phyloP scores from a whole-genome alignment of 768 basidiomycete species.

The Panaeolus papilionaceus region DNA sequence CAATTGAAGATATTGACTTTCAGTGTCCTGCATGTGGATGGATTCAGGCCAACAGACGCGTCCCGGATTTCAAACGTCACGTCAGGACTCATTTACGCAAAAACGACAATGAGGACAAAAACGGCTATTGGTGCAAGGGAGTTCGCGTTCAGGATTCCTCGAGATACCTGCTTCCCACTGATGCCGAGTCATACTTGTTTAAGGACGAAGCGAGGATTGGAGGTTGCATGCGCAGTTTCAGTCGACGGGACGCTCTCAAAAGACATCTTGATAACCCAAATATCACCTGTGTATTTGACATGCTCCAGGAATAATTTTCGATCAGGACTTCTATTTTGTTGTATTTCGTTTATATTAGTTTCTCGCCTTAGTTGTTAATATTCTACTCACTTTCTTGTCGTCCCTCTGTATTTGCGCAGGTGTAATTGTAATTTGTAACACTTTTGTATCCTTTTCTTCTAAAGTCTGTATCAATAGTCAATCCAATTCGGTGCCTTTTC shows the following conservation, averaged over 20 bases:
- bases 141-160: slow-evolving; percentile 33
- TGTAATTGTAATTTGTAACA: slow-evolving; percentile 17
- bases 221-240: slow-evolving; percentile 49
- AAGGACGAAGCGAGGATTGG: slow-evolving; percentile 41
- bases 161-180: slow-evolving; percentile 23
- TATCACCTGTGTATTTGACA: slow-evolving; percentile 31
- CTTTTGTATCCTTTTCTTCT: slow-evolving; percentile 12
- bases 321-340: neutral
- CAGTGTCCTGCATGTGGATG: slow-evolving; percentile 54
- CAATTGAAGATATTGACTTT: slow-evolving; percentile 34
- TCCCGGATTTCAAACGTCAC: slow-evolving; percentile 67
- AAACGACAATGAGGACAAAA: slow-evolving; percentile 40
- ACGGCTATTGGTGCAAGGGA: slow-evolving; percentile 47
- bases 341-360: neutral
- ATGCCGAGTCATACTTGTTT: slow-evolving; percentile 34
- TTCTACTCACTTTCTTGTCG: neutral
- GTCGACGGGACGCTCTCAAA: slow-evolving; percentile 51
- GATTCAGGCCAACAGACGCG: slow-evolving; percentile 54
- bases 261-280: slow-evolving; percentile 48
- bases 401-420: neutral
- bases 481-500: neutral
- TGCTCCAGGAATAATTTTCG: neutral
- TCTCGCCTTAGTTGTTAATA: neutral
- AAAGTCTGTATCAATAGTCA: slow-evolving; percentile 10
- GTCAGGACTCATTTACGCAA: slow-evolving; percentile 60